A percentile compares a stretch with the other conserved stretches of the same genome.
Conservation (phyloP, 2,329 filamentous ascomycete genomes). For the Aspergillus quadrilineatus region DNA sequence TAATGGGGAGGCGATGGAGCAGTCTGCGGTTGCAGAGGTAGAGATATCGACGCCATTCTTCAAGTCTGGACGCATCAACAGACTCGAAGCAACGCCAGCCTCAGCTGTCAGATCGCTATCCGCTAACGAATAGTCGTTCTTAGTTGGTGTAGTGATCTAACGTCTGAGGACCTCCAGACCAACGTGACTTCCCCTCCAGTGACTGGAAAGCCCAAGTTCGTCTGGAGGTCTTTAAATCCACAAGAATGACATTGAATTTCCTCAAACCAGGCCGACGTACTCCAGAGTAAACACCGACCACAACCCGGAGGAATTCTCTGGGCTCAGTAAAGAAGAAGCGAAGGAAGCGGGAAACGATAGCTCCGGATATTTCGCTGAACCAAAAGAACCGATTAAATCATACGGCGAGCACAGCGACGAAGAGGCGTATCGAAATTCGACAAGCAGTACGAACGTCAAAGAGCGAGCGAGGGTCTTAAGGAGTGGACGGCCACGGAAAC, state of each 20-base stretch:
- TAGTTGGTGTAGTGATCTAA: conserved; percentile 20
- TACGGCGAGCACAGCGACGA: conserved; percentile 1
- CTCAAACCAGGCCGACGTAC: conserved; percentile 1
- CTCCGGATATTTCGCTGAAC: not conserved
- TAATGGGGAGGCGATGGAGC: conserved; percentile 29
- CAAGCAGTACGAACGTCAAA: conserved; percentile 9
- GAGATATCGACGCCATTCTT: conserved; percentile 39
- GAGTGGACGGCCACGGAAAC: conserved; percentile 40
- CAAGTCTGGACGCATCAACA: conserved; percentile 8
- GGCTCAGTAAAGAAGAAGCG: conserved; percentile 1
- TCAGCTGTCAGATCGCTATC: conserved; percentile 1
- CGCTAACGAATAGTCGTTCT: conserved; percentile 4
- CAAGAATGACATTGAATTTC: conserved; percentile 23
- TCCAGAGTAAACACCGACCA: conserved; percentile 1
- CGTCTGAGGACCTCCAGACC: conserved; percentile 30
- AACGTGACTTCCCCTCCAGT: conserved; percentile 24
- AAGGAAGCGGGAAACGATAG: not conserved
- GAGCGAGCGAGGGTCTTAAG: conserved; percentile 24
- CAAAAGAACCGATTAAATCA: not conserved
- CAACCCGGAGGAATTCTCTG: not conserved
- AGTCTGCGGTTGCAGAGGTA: conserved; percentile 32
- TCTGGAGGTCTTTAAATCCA: conserved; percentile 29
- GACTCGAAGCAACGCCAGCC: conserved; percentile 4
- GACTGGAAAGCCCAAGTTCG: conserved; percentile 26
- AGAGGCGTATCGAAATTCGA: conserved; percentile 6